Base-by-base conservation (phyloP, 495 filamentous ascomycete genomes). In the Penicillium atrosanguineum region DNA sequence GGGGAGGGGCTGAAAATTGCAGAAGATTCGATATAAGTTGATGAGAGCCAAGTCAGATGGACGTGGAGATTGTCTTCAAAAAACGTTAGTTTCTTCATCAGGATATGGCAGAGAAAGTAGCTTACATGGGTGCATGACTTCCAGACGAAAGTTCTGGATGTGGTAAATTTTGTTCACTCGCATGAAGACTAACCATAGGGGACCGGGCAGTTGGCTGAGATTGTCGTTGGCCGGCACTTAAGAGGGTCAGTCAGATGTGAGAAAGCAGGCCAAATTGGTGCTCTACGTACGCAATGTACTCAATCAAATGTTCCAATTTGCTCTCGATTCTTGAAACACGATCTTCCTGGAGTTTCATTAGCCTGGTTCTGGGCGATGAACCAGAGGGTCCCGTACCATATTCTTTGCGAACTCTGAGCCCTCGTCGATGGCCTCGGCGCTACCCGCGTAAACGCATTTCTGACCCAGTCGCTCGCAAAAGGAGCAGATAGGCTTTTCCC, bases 401-500 rank as follows among this genome's bases (percentile, higher is more conserved):
- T 51, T 62, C 15, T 45, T 63, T 15, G 56, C 50, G 23, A 57
- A 38, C 15, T 58, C 57, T 3, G 55, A 57, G 11, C 42, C 56
- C 29, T 67, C 60, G 7, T 46, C 44, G 44, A 46, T 14, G 44
- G 39, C 23, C 2, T 0, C 70, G 69, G 44, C 48, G 28, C 28
- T 31, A 31, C 57, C 59, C 0, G 68, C 52, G 51, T 76, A 77
- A 14, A 65, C 56, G 46, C 73, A 76, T 41, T 57, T 46, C 53
- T 76, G 72, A 11, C 71, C 68, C 41, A 76, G 55, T 6, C 73
- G 68, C 38, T 65, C 52, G 37, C 73, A 76, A 23, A 67, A 73
- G 0, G 73, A 76, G 51, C 73, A 76, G 15, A 53, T 59, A 4
- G 73, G 73, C 46, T 68, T 72, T 49, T 76, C 72, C 9, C 73